Evolutionary conservation across 225 moss, liverwort and hornwort species (phyloP).

Genomic region (Straminergon stramineum): DNA sequence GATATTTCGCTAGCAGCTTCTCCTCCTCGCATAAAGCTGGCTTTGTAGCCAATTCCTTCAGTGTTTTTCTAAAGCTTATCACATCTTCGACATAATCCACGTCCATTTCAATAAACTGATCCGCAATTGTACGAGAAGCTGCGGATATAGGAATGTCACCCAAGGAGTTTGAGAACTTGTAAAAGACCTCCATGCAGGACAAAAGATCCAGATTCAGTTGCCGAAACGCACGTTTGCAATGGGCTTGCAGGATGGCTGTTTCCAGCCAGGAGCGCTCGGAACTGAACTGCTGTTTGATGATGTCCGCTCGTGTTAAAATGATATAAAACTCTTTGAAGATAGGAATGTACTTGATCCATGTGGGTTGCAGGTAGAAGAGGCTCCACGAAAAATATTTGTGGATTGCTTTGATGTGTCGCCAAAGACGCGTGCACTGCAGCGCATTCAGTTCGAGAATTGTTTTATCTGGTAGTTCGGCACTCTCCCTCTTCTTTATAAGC

Average conservation of each 20-base stretch:
- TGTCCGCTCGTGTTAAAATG: neutral
- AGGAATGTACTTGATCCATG: neutral
- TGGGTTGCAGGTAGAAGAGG: neutral
- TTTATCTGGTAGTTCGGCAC: neutral
- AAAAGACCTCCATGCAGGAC: neutral
- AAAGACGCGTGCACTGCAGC: neutral
- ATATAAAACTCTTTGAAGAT: neutral
- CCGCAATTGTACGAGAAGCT: neutral
- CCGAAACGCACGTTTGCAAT: neutral
- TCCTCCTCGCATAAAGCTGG: neutral
- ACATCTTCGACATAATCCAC: constrained; percentile 1
- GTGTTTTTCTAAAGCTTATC: neutral
- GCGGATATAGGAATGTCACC: neutral
- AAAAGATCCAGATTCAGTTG: neutral
- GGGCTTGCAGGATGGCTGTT: neutral
- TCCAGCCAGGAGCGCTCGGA: neutral
- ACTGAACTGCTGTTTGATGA: neutral
- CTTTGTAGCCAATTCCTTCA: neutral
- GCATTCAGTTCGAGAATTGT: neutral
- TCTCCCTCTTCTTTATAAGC: neutral
- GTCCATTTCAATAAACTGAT: neutral
- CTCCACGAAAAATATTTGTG: neutral
- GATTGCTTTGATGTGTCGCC: neutral
- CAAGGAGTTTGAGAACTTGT: neutral
- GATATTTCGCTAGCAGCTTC: neutral